Base-by-base conservation (phyloP, 495 filamentous ascomycete genomes). In the Aspergillus panamensis region DNA sequence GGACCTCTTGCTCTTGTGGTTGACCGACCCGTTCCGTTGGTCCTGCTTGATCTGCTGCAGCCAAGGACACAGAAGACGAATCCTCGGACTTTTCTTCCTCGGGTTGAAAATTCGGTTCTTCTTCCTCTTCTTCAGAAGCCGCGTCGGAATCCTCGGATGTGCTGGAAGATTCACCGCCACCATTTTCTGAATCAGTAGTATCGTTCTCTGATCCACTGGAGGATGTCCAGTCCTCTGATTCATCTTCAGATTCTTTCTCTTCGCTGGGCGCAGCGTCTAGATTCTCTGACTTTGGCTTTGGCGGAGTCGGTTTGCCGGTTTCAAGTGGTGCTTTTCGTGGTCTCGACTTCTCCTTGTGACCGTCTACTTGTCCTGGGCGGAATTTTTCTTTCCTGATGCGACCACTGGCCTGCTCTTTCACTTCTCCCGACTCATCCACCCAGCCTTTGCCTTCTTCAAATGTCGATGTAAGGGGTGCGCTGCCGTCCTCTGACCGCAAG, bases 361-460 rank as follows among this genome's bases (percentile, higher is more conserved):
- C 74, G 37, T 67, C 50, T 25, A 71, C 51, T 48, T 74, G 60
- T 7, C 76, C 76, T 10, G 76, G 74, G 21, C 58, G 66, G 32
- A 69, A 69, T 31, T 74, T 58, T 12, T 65, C 59, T 48, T 67
- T 77, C 9, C 62, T 68, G 39, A 65, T 63, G 49, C 70, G 73
- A 6, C 72, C 66, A 64, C 71, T 63, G 59, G 63, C 61, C 59
- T 51, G 57, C 66, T 77, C 96, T 87, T 94, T 84, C 19, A 96
- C 65, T 51, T 86, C 84, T 2, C 92, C 94, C 16, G 84, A 74
- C 61, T 84, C 82, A 66, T 96, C 89, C 4, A 96, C 78, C 94
- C 94, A 97, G 0, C 94, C 93, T 61, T 89, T 89, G 14, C 85
- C 91, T 30, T 97, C 69, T 42, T 81, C 77, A 51, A 70, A 80